Evolutionary conservation across 257 asterid species (phyloP), one percentile per base, ranked within the genome.

Genomic region (Plantago major): DNA sequence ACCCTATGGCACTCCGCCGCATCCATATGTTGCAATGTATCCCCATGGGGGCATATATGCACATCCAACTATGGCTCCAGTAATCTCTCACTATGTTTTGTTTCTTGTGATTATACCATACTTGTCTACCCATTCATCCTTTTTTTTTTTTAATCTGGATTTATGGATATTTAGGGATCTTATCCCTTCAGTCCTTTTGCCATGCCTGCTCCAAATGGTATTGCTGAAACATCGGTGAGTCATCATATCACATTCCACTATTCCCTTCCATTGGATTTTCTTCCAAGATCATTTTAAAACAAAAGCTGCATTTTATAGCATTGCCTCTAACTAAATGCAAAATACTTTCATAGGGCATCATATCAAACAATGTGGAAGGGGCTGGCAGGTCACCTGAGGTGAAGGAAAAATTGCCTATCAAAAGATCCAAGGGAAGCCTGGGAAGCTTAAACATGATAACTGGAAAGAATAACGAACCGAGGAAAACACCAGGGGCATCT

Each of bases 11-110:
- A 81, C 95, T 69, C 93, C 97, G 58, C 97, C 95, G 13, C 96
- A 85, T 73, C 98, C 98, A 49, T 92, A 92, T 64, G 91, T 92
- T 52, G 95, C 97, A 58, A 89, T 92, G 99, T 92, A 92, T 70
- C 97, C 97, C 59, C 96, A 81, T 63, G 96, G 96, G 67, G 88
- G 95, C 53, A 73, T 90, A 51, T 89, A 92, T 67, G 91, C 95
- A 22, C 99, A 92, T 83, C 96, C 99, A 73, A 77, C 96, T 55
- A 88, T 92, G 72, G 81, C 95, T 67, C 93, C 95, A 76, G 99
- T 92, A 86, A 60, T 48, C 56, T 54, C 64, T 65, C 68, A 33
- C 44, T 37, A 17, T 62, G 46, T 60, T n/a, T 49, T 44, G 42
- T 15, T 74, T 15, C 2, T 70, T 60, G 46, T 57, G 26, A 46